Evolutionary conservation across 1,284 basidiomycete genomes (phyloP), one percentile per base, ranked within the genome.

Genomic region (Volvariella volvacea): DNA sequence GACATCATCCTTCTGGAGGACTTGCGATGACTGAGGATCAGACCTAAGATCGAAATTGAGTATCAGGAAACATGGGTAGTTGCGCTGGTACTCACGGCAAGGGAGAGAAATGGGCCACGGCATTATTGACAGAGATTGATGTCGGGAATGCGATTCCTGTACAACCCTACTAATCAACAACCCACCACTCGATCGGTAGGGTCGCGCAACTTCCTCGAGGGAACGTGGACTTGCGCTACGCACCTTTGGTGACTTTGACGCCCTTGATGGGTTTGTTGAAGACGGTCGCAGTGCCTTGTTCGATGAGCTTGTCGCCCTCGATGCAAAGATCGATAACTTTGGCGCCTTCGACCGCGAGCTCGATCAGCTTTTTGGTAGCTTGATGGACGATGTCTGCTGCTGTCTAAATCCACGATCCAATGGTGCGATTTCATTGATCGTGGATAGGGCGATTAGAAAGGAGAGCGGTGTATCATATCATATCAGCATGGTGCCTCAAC

Each of bases 111-210:
- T 90, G 85, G 19, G 87, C 78, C 47, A 88, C 86, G 51, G 80
- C 73, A 63, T 92, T 86, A 82, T 98, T 97, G 57, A 98, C 82
- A 32, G 92, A 95, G 55, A 98, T 72, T 55, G 78, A 84, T 16
- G 95, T 97, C 20, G 95, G 94, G 78, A 97, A 97, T 1, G 92
- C 91, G 59, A 93, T 74, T 51, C 92, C 92, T 92, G 52, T n/a
- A 19, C 17, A 37, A 45, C 9, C 40, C 42, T 21, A 38, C 42
- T 9, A 33, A 31, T 36, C 19, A 36, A 20, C 34, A 36, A 7
- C 14, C 34, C 34, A 6, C n/a, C 39, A 40, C 17, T 9, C 17
- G 14, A 12, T n/a, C n/a, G n/a, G n/a, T n/a, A n/a, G n/a, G n/a
- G n/a, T n/a, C n/a, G n/a, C n/a, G n/a, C n/a, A n/a, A n/a, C n/a